Conservation (phyloP, 2,329 filamentous ascomycete species). For the Pseudogymnoascus sp. region DNA sequence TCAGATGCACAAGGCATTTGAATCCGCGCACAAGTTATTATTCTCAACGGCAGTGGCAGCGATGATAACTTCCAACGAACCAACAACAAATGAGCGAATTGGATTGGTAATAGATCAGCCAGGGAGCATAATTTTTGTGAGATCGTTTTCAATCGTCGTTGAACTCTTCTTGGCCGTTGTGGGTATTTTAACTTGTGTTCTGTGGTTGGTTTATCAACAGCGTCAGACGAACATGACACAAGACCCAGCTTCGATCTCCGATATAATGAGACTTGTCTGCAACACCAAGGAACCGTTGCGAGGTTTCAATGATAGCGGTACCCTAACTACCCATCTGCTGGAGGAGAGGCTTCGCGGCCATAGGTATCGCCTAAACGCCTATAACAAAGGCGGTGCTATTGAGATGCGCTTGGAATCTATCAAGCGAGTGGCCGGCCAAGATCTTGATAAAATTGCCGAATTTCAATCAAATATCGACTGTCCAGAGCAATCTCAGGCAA, state of each 20-base stretch:
- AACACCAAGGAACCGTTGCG: constrained; percentile 1
- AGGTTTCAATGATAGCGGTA: constrained; percentile 8
- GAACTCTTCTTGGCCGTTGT: constrained; percentile 22
- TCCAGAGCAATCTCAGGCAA: background rate
- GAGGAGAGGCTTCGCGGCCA: background rate
- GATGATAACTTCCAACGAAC: background rate
- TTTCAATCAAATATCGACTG: background rate
- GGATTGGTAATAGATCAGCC: constrained; percentile 8
- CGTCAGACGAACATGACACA: constrained; percentile 18
- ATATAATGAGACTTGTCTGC: constrained; percentile 21
- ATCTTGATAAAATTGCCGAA: background rate
- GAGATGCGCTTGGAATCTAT: background rate
- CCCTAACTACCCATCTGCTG: background rate
- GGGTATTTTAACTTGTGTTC: constrained; percentile 12
- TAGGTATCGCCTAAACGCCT: background rate
- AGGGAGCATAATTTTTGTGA: constrained; percentile 19
- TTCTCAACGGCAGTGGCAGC: constrained; percentile 30
- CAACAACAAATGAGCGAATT: background rate
- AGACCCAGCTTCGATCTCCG: constrained; percentile 25
- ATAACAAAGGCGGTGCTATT: background rate
- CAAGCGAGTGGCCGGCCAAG: background rate
- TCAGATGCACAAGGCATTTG: constrained; percentile 29
- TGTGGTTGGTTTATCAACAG: constrained; percentile 17
- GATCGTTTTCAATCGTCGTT: constrained; percentile 22
- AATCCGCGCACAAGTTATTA: constrained; percentile 35